Percentiles rank a stretch among this genome's conserved stretches.
Evolutionary conservation across 306 rosid genomes (phyloP).

Genomic region (Geum urbanum): DNA sequence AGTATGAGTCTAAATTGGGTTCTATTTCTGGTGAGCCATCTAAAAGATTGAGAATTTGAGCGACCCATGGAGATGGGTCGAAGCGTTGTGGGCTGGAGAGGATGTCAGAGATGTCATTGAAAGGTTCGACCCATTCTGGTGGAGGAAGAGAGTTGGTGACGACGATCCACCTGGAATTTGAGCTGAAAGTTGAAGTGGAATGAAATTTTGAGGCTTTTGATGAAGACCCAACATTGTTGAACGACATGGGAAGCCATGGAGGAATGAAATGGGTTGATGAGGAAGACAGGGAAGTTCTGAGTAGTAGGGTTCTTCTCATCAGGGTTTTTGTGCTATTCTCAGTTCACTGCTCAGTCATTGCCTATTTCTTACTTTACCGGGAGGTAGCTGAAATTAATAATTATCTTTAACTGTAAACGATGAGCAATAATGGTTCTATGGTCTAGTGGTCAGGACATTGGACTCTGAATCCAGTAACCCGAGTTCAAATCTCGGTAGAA

Average conservation of each 20-base stretch:
- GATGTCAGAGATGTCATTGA: slow-evolving; percentile 66
- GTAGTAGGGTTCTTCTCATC: slow-evolving; percentile 38
- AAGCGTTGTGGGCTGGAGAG: slow-evolving; percentile 37
- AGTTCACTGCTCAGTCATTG: not conserved
- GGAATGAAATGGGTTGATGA: slow-evolving; percentile 15
- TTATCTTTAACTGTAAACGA: accelerated
- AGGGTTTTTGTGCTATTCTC: slow-evolving; percentile 4
- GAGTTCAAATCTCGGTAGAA: too few species aligned
- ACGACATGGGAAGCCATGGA: slow-evolving; percentile 4
- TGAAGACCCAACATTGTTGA: slow-evolving; percentile 27
- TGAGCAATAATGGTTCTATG: slow-evolving; percentile 19
- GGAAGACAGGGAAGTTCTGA: slow-evolving; percentile 21
- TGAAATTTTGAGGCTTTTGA: slow-evolving; percentile 21
- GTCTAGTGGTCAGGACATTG: slow-evolving; percentile 49
- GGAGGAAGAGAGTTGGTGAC: slow-evolving; percentile 55
- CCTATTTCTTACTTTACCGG: not conserved
- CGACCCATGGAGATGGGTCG: slow-evolving; percentile 71
- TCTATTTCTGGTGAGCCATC: slow-evolving; percentile 66
- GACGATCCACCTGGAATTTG: slow-evolving; percentile 33
- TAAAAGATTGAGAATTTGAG: slow-evolving; percentile 52
- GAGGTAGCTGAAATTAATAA: not conserved
- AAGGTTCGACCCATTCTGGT: slow-evolving; percentile 75
- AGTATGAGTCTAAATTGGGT: slow-evolving; percentile 52
- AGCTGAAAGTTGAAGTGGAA: slow-evolving; percentile 7
- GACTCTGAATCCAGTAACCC: slow-evolving; percentile 52